Evolutionary conservation across 2,329 filamentous ascomycete genomes (phyloP), one percentile per base, ranked within the genome.

Genomic region (Fusarium hostae): DNA sequence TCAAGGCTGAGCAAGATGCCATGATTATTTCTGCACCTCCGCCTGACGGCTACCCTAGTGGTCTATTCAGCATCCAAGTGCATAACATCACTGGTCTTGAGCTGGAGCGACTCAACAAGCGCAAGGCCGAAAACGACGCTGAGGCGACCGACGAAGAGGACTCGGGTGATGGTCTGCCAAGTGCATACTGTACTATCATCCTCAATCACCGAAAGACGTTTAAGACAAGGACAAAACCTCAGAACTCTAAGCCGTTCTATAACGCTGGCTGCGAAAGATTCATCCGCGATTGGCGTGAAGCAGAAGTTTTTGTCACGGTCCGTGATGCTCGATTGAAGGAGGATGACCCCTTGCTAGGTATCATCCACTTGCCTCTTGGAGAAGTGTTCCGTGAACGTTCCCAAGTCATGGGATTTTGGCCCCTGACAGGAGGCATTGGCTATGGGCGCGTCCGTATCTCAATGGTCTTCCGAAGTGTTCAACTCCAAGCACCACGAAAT

Each of bases 191-290:
- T 78, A 92, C 86, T 35, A 87, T 94, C 72, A 91, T 94, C 45
- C 80, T 94, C 72, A 93, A 94, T 76, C 91, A 94, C 76, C 86
- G 87, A 71, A 93, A 88, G 77, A 83, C 86, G 16, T 94, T 91
- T 81, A 90, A 87, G 74, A 93, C 92, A 4, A 84, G 92, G 20
- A 93, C 92, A 1, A 94, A 94, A 80, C 92, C 92, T 2, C 93
- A 93, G 81, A 94, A 93, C 68, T 86, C 89, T 0, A 93, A 93
- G 74, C 92, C 92, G 0, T 94, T 94, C 79, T 94, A 92, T 84
- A 94, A 94, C 71, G 92, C 92, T 5, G 90, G 90, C 9, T 92
- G 89, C 4, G 92, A 94, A 78, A 87, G 90, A 9, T 93, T 93
- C 70, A 85, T 94, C 41, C 84, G 88, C 16, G 89, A 94, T 77